Conservation (phyloP, 371 early-diverging fungal species). For the Apophysomyces trapeziformis region DNA sequence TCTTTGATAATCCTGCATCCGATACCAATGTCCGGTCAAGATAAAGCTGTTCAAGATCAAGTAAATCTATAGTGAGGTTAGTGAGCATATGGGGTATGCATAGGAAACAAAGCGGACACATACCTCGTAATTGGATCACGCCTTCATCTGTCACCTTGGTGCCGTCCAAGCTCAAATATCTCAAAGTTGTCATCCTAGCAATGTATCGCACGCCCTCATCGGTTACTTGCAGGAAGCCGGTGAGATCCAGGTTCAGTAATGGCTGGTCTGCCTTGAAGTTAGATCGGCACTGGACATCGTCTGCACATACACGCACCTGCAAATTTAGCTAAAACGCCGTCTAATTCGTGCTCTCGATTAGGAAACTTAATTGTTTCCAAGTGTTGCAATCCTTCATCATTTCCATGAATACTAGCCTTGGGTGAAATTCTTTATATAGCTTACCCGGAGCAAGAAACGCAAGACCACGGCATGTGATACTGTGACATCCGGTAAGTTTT, state of each 20-base stretch:
- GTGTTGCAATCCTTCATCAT: slow-evolving; percentile 26
- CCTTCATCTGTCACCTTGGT: slow-evolving; percentile 49
- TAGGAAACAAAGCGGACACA: neutral
- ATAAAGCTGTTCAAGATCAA: slow-evolving; percentile 38
- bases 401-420: neutral
- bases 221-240: slow-evolving; percentile 36
- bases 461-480: slow-evolving; percentile 29
- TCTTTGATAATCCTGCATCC: slow-evolving; percentile 34
- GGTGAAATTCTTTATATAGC: neutral
- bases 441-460: slow-evolving; percentile 38
- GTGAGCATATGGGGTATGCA: neutral
- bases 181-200: slow-evolving; percentile 35
- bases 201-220: slow-evolving; percentile 38
- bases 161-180: slow-evolving; percentile 38
- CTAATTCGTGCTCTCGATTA: slow-evolving; percentile 40
- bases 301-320: slow-evolving; percentile 23
- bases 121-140: slow-evolving; percentile 31
- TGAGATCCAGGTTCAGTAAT: slow-evolving; percentile 36
- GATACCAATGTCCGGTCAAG: slow-evolving; percentile 41
- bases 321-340: slow-evolving; percentile 34
- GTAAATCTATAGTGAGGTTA: slow-evolving; percentile 24
- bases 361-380: slow-evolving; percentile 43
- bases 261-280: slow-evolving; percentile 30
- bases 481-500: slow-evolving; percentile 33
- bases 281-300: neutral